Conservation (phyloP, 225 moss, liverwort and hornwort species). For the Pseudoscleropodium purum region DNA sequence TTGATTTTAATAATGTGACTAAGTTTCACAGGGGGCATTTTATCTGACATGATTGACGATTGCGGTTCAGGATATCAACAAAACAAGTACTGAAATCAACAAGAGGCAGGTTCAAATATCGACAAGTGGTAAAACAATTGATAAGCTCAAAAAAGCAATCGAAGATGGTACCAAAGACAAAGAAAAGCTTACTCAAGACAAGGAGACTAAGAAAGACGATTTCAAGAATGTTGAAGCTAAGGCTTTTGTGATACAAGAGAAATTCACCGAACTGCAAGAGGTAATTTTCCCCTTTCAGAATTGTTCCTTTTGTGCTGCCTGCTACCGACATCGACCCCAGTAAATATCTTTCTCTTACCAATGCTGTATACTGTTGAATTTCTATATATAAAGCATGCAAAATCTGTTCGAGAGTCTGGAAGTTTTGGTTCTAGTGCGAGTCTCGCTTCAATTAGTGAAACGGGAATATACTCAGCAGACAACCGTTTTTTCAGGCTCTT, state of each 20-base stretch:
- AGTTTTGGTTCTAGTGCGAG: background rate
- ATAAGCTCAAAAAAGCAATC: conserved; percentile 50
- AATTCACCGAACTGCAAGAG: conserved; percentile 69
- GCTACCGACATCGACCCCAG: background rate
- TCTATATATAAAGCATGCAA: background rate
- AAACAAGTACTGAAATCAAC: conserved; percentile 70
- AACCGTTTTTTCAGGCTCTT: conserved; percentile 34
- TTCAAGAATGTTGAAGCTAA: conserved; percentile 71
- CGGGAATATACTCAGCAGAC: background rate
- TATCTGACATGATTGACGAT: background rate
- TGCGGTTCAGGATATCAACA: conserved; percentile 69
- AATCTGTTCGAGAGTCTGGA: background rate
- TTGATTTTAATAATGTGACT: background rate
- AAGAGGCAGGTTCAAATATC: conserved; percentile 81
- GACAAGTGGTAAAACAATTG: conserved; percentile 58
- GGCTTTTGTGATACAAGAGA: conserved; percentile 75
- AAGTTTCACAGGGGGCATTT: background rate
- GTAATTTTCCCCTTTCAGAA: background rate
- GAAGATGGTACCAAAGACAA: conserved; percentile 58
- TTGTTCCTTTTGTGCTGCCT: background rate
- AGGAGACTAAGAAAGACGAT: conserved; percentile 52
- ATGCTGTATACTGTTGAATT: background rate
- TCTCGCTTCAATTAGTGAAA: background rate
- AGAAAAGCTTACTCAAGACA: conserved; percentile 54
- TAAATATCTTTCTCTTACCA: background rate